Conservation (phyloP, 2,329 filamentous ascomycete species). For the Aspergillus viridinutans region DNA sequence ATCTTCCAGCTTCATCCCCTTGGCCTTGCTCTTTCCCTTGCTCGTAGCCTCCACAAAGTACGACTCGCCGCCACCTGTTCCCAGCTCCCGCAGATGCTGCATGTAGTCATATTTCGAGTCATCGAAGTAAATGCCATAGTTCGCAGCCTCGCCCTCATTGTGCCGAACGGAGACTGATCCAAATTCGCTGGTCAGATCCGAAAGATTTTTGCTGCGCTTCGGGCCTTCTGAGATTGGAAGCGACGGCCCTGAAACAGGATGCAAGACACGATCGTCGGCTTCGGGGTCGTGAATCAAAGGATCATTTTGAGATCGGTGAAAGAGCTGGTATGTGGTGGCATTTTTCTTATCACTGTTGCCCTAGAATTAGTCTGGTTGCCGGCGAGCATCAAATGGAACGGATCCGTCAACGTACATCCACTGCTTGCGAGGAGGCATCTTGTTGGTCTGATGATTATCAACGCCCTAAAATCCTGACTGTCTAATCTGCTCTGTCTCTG, state of each 20-base stretch:
- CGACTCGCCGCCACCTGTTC: constrained; percentile 62
- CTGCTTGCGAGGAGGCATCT: constrained; percentile 69
- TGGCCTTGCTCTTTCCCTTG: constrained; percentile 66
- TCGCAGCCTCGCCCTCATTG: constrained; percentile 95
- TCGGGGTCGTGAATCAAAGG: constrained; percentile 89
- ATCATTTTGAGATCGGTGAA: constrained; percentile 95
- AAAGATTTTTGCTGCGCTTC: constrained; percentile 57
- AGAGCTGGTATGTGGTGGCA: constrained; percentile 87
- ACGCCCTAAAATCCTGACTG: neutral
- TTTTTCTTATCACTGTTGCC: constrained; percentile 73
- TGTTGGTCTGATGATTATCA: constrained; percentile 27
- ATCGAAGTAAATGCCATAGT: constrained; percentile 90
- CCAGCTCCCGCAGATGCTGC: constrained; percentile 95
- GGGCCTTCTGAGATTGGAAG: constrained; percentile 26
- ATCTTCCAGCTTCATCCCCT: constrained; percentile 76
- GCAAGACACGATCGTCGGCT: constrained; percentile 86
- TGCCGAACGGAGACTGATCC: constrained; percentile 65
- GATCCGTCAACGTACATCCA: constrained; percentile 59
- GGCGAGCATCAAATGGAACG: neutral
- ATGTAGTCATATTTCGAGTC: constrained; percentile 98
- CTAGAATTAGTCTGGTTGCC: neutral
- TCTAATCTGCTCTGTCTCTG: neutral
- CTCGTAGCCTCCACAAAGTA: constrained; percentile 72
- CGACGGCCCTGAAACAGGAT: constrained; percentile 52
- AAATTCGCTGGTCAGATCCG: constrained; percentile 72